Percentiles rank a stretch among this genome's conserved stretches.
Conservation (phyloP, 2,329 filamentous ascomycete genomes). For the Endocalyx cinctus region DNA sequence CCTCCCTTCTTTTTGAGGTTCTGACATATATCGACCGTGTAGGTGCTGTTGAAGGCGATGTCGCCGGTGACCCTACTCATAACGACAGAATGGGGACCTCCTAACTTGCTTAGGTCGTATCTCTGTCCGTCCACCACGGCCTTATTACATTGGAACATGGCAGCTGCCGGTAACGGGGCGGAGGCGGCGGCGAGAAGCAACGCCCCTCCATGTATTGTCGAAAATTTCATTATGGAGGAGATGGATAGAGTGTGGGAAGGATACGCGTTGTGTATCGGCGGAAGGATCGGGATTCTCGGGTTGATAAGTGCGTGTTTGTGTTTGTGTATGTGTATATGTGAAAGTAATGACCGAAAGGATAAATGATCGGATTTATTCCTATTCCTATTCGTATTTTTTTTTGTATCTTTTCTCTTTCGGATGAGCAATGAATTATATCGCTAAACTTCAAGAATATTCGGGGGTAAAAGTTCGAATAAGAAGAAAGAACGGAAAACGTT, state of each 20-base stretch:
- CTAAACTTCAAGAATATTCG: too few species aligned
- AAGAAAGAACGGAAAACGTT: too few species aligned
- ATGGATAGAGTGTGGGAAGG: background rate
- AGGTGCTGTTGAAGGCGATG: slow-evolving; percentile 67
- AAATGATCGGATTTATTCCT: too few species aligned
- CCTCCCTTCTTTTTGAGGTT: slow-evolving; percentile 59
- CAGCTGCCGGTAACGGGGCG: slow-evolving; percentile 32
- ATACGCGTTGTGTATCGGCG: background rate
- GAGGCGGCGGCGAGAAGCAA: slow-evolving; percentile 33
- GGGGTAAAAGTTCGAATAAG: too few species aligned
- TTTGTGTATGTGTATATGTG: too few species aligned
- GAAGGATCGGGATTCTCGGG: too few species aligned
- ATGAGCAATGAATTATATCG: too few species aligned
- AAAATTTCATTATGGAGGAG: slow-evolving; percentile 37
- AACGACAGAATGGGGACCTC: slow-evolving; percentile 65
- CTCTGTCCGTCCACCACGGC: slow-evolving; percentile 53
- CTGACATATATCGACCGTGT: slow-evolving; percentile 73
- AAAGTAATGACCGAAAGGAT: too few species aligned
- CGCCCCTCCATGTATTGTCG: slow-evolving; percentile 29
- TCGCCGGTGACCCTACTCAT: slow-evolving; percentile 49
- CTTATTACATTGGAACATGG: slow-evolving; percentile 58
- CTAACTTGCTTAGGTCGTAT: slow-evolving; percentile 61
- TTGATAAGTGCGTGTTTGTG: too few species aligned
- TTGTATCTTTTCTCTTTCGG: too few species aligned
- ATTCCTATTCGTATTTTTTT: too few species aligned